These are phyloP conservation scores for Pyrenochaeta sp. DNA, from an alignment of 2,329 filamentous ascomycete genomes.

Conservation along the genomic window DNA sequence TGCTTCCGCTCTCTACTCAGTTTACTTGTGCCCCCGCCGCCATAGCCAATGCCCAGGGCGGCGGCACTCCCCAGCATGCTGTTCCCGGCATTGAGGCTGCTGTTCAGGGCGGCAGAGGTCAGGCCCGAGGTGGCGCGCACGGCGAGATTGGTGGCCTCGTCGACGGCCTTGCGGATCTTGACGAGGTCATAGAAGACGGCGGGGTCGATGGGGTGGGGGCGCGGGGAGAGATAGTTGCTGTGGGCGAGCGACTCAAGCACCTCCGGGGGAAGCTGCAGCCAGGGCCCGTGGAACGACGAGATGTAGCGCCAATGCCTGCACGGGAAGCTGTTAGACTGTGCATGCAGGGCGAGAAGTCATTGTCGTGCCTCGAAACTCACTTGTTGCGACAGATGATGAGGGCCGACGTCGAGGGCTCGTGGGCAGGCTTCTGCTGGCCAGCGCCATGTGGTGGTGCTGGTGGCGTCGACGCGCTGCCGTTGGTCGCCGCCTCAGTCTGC, in stretches of 20 bases:
- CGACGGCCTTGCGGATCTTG: conserved; percentile 81
- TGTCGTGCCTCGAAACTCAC: conserved; percentile 48
- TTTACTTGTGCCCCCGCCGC: conserved; percentile 66
- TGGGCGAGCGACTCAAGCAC: conserved; percentile 81
- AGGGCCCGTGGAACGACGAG: conserved; percentile 82
- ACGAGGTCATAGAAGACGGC: conserved; percentile 84
- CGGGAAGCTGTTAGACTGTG: conserved; percentile 14
- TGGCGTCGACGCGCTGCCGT: conserved; percentile 18
- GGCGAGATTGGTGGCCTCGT: conserved; percentile 80
- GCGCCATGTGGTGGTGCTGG: conserved; percentile 4
- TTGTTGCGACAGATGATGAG: conserved; percentile 55
- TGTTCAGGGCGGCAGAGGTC: conserved; percentile 70
- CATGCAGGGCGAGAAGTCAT: not conserved
- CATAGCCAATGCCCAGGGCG: conserved; percentile 65
- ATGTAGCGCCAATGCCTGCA: conserved; percentile 84
- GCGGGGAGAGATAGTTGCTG: conserved; percentile 79
- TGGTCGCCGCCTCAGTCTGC: conserved; percentile 25
- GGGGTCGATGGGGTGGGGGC: conserved; percentile 79
- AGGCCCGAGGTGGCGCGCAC: conserved; percentile 80
- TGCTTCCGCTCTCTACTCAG: conserved; percentile 80
- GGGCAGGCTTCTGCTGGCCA: conserved; percentile 13
- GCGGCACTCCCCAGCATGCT: conserved; percentile 61
- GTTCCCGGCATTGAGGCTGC: conserved; percentile 61
- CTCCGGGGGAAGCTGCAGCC: conserved; percentile 81
- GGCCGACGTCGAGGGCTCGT: conserved; percentile 32